These are phyloP conservation scores for Orbilia brochopaga DNA, from an alignment of 2,329 filamentous ascomycete species.

Conservation along the genomic window DNA sequence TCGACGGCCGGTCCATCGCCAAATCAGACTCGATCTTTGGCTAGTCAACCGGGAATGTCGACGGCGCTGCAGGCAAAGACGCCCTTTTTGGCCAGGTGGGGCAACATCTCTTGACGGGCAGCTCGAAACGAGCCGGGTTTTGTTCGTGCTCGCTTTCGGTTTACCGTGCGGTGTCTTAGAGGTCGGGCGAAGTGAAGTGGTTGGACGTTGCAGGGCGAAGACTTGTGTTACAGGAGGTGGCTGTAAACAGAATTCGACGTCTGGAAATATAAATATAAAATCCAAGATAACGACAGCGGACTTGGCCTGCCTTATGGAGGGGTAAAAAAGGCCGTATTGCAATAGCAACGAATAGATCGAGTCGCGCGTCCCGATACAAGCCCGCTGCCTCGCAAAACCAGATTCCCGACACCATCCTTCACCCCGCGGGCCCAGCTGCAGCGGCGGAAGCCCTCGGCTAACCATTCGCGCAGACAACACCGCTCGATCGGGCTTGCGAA, in stretches of 20 bases:
- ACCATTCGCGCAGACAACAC: slow-evolving; percentile 5
- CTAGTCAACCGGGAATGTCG: slow-evolving; percentile 22
- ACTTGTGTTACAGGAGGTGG: slow-evolving; percentile 4
- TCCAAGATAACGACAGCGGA: too few relatives aligned
- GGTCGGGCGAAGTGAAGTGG: background rate
- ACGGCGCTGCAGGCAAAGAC: slow-evolving; percentile 9
- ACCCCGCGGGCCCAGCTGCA: slow-evolving; percentile 6
- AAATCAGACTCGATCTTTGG: slow-evolving; percentile 28
- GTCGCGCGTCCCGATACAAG: slow-evolving; percentile 4
- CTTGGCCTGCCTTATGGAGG: too few relatives aligned
- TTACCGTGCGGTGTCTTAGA: slow-evolving; percentile 6
- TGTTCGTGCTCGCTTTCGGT: slow-evolving; percentile 14
- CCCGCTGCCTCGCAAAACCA: background rate
- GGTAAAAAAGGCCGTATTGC: too few relatives aligned
- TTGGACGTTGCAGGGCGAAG: background rate
- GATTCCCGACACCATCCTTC: background rate
- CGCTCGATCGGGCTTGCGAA: background rate
- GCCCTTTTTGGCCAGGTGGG: slow-evolving; percentile 9
- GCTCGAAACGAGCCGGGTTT: slow-evolving; percentile 35
- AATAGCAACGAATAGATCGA: too few relatives aligned
- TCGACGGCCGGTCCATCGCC: slow-evolving; percentile 13
- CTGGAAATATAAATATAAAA: background rate
- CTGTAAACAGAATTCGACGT: background rate
- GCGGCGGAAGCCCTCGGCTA: slow-evolving; percentile 6
- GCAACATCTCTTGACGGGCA: slow-evolving; percentile 22